Conservation (phyloP, 2,329 filamentous ascomycete genomes). For the Cladosporium sp. region DNA sequence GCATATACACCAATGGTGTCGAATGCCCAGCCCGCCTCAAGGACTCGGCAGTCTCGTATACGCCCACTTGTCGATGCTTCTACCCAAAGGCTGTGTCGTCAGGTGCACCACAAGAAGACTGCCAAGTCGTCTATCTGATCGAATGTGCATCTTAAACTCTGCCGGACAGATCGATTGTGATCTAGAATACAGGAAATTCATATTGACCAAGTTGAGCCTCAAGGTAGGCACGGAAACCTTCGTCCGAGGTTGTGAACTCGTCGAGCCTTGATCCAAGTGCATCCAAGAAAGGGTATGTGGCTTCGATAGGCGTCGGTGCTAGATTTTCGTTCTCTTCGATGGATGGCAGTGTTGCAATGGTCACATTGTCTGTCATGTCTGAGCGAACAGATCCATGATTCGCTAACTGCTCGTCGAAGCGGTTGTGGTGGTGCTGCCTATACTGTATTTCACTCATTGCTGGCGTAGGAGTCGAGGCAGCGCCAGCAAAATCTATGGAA, state of each 20-base stretch:
- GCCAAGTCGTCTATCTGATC: background rate
- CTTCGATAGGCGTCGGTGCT: background rate
- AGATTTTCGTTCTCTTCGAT: background rate
- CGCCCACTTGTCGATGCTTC: background rate
- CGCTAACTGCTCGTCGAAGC: background rate
- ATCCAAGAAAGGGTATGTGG: slow-evolving; percentile 1
- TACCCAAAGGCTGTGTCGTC: background rate
- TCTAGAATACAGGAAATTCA: background rate
- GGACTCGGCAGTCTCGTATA: background rate
- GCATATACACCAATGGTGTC: background rate
- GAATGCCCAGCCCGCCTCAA: background rate
- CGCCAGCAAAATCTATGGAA: background rate
- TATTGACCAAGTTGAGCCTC: slow-evolving; percentile 7
- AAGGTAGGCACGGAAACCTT: slow-evolving; percentile 7
- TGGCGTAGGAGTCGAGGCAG: background rate
- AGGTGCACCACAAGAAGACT: too few species aligned
- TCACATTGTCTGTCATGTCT: background rate
- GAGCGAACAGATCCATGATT: background rate
- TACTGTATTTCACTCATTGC: background rate
- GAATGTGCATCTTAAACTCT: too few species aligned
- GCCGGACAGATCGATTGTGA: background rate
- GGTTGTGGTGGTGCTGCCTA: background rate
- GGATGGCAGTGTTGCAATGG: background rate
- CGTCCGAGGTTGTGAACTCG: slow-evolving; percentile 2
- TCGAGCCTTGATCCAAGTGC: background rate